Percentiles rank a stretch among this genome's conserved stretches.
phyloP scores from a whole-genome alignment of 345 rosid species.

The Moringa oleifera region DNA sequence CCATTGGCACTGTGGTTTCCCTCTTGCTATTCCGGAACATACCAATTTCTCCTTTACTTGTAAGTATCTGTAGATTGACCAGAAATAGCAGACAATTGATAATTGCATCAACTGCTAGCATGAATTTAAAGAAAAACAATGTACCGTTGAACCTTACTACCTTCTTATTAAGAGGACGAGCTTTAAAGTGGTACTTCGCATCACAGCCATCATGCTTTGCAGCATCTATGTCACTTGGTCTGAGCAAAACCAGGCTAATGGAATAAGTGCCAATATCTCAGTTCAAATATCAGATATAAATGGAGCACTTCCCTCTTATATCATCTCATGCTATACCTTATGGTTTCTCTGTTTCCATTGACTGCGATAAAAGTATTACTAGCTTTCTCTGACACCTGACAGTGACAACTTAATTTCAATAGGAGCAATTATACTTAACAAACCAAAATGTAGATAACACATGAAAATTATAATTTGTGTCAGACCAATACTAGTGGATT shows the following conservation, averaged over 20 bases:
- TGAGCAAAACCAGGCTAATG: conserved; percentile 17
- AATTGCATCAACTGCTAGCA: not conserved
- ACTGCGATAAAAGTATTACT: conserved; percentile 29
- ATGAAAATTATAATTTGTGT: not conserved
- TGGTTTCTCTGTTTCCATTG: conserved; percentile 44
- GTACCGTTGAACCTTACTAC: conserved; percentile 27
- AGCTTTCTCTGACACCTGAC: conserved; percentile 46
- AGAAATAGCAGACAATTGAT: not conserved
- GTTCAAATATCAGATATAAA: conserved; percentile 6
- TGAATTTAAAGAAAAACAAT: conserved; percentile 16
- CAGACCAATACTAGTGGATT: not conserved
- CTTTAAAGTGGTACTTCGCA: conserved; percentile 43
- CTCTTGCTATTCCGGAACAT: conserved; percentile 61
- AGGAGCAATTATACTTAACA: not conserved
- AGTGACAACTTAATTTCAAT: conserved; percentile 15
- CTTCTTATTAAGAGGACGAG: conserved; percentile 70
- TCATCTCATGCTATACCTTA: conserved; percentile 35
- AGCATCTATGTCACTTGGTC: conserved; percentile 37
- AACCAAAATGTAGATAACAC: not conserved
- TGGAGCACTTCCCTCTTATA: not conserved
- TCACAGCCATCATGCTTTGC: conserved; percentile 34
- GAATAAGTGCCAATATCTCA: conserved; percentile 15
- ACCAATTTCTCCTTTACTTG: conserved; percentile 79
- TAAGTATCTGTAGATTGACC: conserved; percentile 49
- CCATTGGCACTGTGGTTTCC: conserved; percentile 77